These are phyloP conservation scores for Pseudogymnoascus sp. DNA, from an alignment of 2,329 filamentous ascomycete species.

Conservation along the genomic window DNA sequence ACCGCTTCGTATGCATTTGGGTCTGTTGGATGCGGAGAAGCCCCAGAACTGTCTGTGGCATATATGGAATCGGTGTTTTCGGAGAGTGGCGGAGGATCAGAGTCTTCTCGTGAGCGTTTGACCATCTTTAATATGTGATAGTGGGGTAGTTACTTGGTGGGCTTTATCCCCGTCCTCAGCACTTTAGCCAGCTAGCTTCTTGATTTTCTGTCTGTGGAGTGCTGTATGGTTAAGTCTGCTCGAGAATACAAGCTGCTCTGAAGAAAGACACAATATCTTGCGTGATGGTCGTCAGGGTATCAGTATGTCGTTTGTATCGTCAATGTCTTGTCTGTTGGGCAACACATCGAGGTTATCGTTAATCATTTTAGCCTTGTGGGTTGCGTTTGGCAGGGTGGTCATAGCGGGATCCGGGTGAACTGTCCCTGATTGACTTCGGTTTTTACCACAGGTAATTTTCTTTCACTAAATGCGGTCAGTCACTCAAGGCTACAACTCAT, in stretches of 20 bases:
- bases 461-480: no score
- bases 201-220: slow-evolving; percentile 15
- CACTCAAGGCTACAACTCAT: no score
- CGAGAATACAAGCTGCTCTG: neutral
- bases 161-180: slow-evolving; percentile 5
- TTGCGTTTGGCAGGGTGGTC: neutral
- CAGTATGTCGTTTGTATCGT: neutral
- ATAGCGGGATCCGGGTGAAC: neutral
- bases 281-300: neutral
- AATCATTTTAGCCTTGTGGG: neutral
- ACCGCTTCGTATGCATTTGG: slow-evolving; percentile 25
- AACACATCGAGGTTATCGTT: neutral
- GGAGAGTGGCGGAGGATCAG: slow-evolving; percentile 30
- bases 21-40: slow-evolving; percentile 25
- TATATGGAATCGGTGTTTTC: slow-evolving; percentile 6
- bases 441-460: no score
- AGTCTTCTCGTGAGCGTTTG: slow-evolving; percentile 51
- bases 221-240: neutral
- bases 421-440: no score
- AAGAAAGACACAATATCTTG: neutral
- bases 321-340: neutral
- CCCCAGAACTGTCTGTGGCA: slow-evolving; percentile 12
- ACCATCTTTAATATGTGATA: slow-evolving; percentile 38
- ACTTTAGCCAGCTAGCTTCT: slow-evolving; percentile 7
- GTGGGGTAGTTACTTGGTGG: slow-evolving; percentile 29